Conservation (phyloP, 768 basidiomycete species). For the Russula olivacea region DNA sequence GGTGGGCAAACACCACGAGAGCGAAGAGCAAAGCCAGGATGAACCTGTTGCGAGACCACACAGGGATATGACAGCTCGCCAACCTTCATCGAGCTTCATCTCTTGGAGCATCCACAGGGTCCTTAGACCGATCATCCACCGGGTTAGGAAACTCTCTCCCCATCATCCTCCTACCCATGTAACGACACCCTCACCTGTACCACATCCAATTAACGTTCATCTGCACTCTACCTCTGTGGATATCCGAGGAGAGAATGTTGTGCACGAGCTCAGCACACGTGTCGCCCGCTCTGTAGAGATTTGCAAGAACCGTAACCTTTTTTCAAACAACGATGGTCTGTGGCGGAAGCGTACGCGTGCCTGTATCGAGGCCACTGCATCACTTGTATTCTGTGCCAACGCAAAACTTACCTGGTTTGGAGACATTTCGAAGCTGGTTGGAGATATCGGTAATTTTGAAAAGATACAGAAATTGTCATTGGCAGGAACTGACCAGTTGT, state of each 20-base stretch:
- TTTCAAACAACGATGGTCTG: not conserved
- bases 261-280: conserved; percentile 11
- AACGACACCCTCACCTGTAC: no score
- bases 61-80: not conserved
- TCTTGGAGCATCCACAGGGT: not conserved
- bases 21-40: no score
- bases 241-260: not conserved
- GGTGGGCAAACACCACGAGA: not conserved
- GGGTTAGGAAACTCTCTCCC: no score
- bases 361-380: conserved; percentile 12
- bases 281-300: not conserved
- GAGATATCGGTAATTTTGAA: conserved; percentile 1
- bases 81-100: not conserved
- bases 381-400: not conserved
- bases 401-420: not conserved
- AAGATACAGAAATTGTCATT: not conserved
- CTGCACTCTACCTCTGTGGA: no score
- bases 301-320: not conserved
- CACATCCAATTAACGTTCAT: no score
- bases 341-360: conserved; percentile 18
- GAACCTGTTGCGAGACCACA: no score
- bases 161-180: not conserved
- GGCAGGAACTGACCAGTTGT: not conserved
- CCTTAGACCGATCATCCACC: no score
- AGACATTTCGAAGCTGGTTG: not conserved